phyloP scores from a whole-genome alignment of 345 rosid species.

The Nasturtium officinale region DNA sequence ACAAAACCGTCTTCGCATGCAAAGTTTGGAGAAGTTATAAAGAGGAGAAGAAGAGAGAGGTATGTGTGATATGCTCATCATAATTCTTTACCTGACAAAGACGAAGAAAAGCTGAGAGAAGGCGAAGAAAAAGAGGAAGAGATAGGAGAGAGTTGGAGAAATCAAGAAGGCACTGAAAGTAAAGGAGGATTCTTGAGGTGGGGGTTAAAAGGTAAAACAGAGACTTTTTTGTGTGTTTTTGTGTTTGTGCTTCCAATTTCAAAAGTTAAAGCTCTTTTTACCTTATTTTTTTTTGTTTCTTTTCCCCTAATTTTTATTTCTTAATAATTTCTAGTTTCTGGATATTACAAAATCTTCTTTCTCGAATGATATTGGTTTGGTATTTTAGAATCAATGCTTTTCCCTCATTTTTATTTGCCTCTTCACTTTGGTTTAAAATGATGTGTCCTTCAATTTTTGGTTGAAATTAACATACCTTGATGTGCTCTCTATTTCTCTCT shows the following conservation, averaged over 20 bases:
- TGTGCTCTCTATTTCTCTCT: too few species aligned
- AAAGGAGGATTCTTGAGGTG: conserved; percentile 23
- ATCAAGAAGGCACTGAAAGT: conserved; percentile 39
- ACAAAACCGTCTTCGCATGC: conserved; percentile 29
- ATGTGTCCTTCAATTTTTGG: conserved; percentile 16
- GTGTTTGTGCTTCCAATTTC: conserved; percentile 34
- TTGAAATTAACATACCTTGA: too few species aligned
- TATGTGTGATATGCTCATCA: conserved; percentile 17
- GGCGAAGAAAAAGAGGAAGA: conserved; percentile 37
- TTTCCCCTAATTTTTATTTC: conserved; percentile 13
- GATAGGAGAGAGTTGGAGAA: conserved; percentile 15
- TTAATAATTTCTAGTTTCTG: conserved; percentile 1
- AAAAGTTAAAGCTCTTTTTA: conserved; percentile 40
- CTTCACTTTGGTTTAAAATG: conserved; percentile 38
- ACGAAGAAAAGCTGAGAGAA: not conserved
- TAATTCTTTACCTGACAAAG: conserved; percentile 38
- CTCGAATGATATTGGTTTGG: conserved; percentile 29
- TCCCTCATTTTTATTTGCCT: conserved; percentile 36
- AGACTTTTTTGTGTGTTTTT: conserved; percentile 22
- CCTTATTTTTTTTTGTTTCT: not conserved
- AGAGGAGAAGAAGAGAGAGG: conserved; percentile 10
- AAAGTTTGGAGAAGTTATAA: conserved; percentile 17
- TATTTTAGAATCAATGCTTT: conserved; percentile 38
- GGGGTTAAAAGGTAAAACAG: conserved; percentile 33
- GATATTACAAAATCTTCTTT: conserved; percentile 43